Conservation (phyloP, 2,329 filamentous ascomycete genomes). For the Colletotrichum liaoningense region DNA sequence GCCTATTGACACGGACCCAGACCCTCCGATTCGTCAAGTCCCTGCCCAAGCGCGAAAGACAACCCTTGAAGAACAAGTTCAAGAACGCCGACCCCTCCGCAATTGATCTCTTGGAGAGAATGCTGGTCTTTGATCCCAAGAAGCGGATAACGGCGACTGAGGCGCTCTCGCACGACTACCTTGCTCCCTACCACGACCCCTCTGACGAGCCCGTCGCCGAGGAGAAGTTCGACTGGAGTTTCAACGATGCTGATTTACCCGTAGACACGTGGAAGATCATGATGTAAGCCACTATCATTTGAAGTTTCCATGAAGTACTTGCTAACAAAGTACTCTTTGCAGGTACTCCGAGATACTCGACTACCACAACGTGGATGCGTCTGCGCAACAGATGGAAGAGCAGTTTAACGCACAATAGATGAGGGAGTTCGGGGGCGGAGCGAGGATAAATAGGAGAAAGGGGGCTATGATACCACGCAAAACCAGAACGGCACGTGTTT, state of each 20-base stretch:
- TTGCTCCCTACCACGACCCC: conserved; percentile 96
- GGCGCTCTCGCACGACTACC: conserved; percentile 91
- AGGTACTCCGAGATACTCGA: conserved; percentile 99
- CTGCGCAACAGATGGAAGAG: conserved; percentile 44
- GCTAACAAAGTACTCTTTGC: conserved; percentile 36
- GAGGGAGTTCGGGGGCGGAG: conserved; percentile 4
- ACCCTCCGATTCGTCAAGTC: conserved; percentile 98
- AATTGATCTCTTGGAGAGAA: conserved; percentile 92
- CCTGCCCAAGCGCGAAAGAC: conserved; percentile 91
- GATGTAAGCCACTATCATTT: conserved; percentile 78
- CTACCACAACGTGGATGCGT: conserved; percentile 90
- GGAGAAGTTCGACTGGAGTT: conserved; percentile 99
- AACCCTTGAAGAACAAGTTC: conserved; percentile 89
- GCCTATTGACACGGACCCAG: conserved; percentile 54
- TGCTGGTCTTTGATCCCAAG: conserved; percentile 99
- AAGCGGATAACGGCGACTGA: conserved; percentile 90
- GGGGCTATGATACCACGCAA: conserved; percentile 38
- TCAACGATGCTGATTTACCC: conserved; percentile 96
- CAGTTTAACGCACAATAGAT: conserved; percentile 51
- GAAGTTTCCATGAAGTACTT: too few relatives aligned
- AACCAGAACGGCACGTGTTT: conserved; percentile 32
- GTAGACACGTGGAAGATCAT: conserved; percentile 99
- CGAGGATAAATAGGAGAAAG: conserved; percentile 25
- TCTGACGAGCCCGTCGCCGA: conserved; percentile 95
- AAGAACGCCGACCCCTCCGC: conserved; percentile 89